Base-by-base conservation (phyloP, 306 rosid species). In the Vigna unguiculata region DNA sequence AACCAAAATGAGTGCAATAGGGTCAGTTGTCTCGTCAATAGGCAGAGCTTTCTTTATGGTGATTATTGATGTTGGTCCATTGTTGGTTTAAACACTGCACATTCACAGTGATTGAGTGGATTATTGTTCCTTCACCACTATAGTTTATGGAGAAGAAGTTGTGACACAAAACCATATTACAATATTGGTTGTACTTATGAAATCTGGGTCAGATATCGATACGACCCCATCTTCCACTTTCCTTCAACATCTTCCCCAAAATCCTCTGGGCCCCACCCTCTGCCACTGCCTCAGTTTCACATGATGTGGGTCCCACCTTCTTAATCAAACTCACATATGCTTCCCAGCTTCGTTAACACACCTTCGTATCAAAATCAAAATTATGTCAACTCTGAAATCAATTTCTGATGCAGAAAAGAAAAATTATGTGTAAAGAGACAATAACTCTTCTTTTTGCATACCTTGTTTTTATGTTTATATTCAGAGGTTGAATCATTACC, bases 201-300 rank as follows among this genome's bases (percentile, higher is more conserved):
- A 78, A 78, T 78, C 77, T 72, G 59, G 77, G 63, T 59, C 77
- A 78, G 64, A 52, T n/a, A n/a, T 71, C 25, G 49, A 65, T 40
- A 0, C n/a, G 53, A 22, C 12, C 24, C 70, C 70, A 64, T 41
- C 55, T 45, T 67, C 38, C 55, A 67, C 71, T 65, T 41, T 65
- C 70, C 71, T 41, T 64, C 1, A 0, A 9, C 49, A n/a, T 63
- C 49, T 63, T 16, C 49, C 45, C 49, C 25, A 55, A 81, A 82
- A 79, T 80, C 85, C 68, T 3, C 64, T 85, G 81, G 69, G 78
- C 49, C 71, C 85, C 70, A 65, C 74, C 62, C 24, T 20, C 76
- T 72, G 59, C 51, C 20, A 10, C 57, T 78, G 58, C 48, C 9
- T 46, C 19, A 63, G 68, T 67, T 80, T 77, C 87, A 88, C 86